Base-by-base conservation (phyloP, 768 basidiomycete genomes). In the Mycena leptocephala region DNA sequence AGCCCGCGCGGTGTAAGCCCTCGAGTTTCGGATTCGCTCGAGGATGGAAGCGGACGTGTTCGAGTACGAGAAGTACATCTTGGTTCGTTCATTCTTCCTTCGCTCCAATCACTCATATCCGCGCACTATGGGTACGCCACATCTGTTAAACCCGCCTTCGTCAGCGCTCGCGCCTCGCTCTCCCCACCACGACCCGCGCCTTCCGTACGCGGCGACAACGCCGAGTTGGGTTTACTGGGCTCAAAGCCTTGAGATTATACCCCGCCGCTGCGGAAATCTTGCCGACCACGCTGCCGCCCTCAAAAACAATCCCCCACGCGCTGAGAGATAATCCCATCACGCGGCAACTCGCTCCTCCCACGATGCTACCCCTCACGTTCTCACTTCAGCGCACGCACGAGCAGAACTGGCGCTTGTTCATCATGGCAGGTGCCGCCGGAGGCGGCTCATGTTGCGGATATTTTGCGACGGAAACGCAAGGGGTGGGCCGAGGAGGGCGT, bases 1-100 rank as follows among this genome's bases (percentile, higher is more conserved):
- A 85, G 30, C 84, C 89, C 62, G 90, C 89, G 2, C 90, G 90
- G 81, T 85, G 1, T 56, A 70, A 18, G 68, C 11, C 5, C 18
- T n/a, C 8, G 76, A 32, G 30, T 74, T 69, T 24, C 74, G 62
- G 76, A 65, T 77, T 24, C 55, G 72, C 30, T 62, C 53, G 37
- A 35, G 9, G 18, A 70, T 77, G 16, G 72, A 64, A 14, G 41
- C 65, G 24, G 43, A 56, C 16, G 48, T 32, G 72, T 77, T 77
- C 32, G 68, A 68, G 28, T 70, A 65, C 35, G 26, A 26, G 20
- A 77, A 74, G 76, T 74, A 56, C 43, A 20, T 43, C 43, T 43
- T 14, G 9, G 43, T 43, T 43, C 43, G 43, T 43, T 43, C 16
- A 43, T 14, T 43, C 43, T 43, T 43, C 43, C 43, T 43, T 43